Evolutionary conservation across 208 protist species (phyloP).

Genomic region (Acanthamoeba healyi): DNA sequence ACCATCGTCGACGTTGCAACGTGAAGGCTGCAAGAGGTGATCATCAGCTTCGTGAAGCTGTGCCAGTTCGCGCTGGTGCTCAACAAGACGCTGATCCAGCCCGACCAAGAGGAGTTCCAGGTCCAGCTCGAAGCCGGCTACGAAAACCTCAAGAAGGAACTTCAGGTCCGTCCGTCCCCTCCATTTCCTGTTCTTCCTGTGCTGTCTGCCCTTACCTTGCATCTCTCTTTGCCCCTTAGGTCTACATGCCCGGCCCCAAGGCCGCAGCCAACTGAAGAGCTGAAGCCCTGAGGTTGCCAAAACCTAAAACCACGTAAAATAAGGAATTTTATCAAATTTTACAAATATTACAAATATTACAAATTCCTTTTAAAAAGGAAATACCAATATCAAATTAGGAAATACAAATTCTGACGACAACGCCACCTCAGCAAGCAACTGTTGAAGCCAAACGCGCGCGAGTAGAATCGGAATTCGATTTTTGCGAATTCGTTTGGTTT

Average conservation of each 20-base stretch:
- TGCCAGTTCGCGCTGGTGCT: slow-evolving; percentile 47
- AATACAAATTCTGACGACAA: no score
- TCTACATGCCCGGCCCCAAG: neutral
- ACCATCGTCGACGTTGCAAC: neutral
- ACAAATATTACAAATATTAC: no score
- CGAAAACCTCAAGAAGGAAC: slow-evolving; percentile 29
- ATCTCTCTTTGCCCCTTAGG: no score
- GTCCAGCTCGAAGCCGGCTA: slow-evolving; percentile 67
- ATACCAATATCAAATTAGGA: no score
- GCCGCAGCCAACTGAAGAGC: neutral
- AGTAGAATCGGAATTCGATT: no score
- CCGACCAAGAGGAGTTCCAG: slow-evolving; percentile 68
- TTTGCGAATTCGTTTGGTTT: no score
- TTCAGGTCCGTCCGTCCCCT: neutral
- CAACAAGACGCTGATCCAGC: slow-evolving; percentile 69
- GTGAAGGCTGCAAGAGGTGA: neutral
- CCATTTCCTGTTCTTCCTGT: neutral
- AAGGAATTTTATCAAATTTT: neutral
- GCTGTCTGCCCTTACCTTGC: neutral
- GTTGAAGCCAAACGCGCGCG: no score
- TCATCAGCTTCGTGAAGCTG: slow-evolving; percentile 46
- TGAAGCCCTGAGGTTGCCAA: no score
- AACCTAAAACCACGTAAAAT: no score
- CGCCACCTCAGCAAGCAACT: no score
- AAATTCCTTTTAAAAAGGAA: no score